Evolutionary conservation across 75 land plant genomes (phyloP).

Genomic region (Cryptomeria japonica): DNA sequence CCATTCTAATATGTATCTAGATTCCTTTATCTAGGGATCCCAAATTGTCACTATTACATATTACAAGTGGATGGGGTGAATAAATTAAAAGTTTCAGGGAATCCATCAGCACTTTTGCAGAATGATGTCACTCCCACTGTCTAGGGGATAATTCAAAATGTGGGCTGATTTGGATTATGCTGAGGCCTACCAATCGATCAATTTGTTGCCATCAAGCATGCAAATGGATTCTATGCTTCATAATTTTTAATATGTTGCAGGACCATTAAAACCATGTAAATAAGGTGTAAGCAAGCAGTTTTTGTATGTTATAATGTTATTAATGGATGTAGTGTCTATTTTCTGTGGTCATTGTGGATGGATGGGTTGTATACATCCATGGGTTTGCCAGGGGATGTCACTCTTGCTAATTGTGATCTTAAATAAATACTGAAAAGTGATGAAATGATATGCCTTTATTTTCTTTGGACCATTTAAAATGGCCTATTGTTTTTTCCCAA

Average conservation of each 20-base stretch:
- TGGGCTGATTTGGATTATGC: not conserved
- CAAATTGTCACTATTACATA: not conserved
- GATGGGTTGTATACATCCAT: not conserved
- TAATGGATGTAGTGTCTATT: not conserved
- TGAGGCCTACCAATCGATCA: not conserved
- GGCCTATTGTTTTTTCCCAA: not conserved
- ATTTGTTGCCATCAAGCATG: not conserved
- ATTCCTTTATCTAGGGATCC: slow-evolving; percentile 21
- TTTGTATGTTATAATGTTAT: not conserved
- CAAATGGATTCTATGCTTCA: not conserved
- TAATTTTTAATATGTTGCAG: not conserved
- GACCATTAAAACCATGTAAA: not conserved
- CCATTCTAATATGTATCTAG: slow-evolving; percentile 37
- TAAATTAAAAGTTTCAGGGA: not conserved
- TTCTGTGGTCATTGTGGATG: not conserved
- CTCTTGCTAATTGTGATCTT: not conserved
- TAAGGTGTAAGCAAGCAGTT: slow-evolving; percentile 1
- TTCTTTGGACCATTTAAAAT: not conserved
- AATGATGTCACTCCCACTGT: not conserved
- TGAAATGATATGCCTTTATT: not conserved
- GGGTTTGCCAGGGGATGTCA: not conserved
- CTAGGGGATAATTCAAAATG: not conserved
- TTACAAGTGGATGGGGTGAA: not conserved
- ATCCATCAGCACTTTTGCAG: not conserved
- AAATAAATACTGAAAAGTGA: not conserved